These are phyloP conservation scores for Vaucheria bursata DNA, from an alignment of 352 stramenopile genomes.

Conservation along the genomic window DNA sequence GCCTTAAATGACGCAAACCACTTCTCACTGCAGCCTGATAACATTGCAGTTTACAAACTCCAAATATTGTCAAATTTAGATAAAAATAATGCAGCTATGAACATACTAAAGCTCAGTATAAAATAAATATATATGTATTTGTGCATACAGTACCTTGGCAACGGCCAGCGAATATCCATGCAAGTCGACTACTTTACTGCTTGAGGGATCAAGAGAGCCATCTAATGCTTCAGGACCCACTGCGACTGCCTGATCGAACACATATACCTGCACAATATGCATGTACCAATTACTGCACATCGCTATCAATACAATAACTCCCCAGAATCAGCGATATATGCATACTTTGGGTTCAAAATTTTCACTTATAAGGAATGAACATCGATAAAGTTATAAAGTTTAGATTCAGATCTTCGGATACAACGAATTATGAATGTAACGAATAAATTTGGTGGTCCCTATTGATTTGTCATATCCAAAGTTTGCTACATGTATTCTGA, in stretches of 20 bases:
- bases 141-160: slow-evolving; percentile 31
- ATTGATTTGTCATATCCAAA: too few species aligned
- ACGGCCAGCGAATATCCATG: slow-evolving; percentile 26
- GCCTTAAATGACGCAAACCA: background rate
- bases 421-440: too few species aligned
- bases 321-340: background rate
- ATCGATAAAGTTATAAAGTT: background rate
- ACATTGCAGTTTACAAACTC: background rate
- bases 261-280: slow-evolving; percentile 29
- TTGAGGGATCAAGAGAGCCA: slow-evolving; percentile 20
- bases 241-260: slow-evolving; percentile 17
- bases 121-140: background rate
- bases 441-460: too few species aligned
- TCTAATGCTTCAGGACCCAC: background rate
- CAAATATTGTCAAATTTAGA: background rate
- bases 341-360: background rate
- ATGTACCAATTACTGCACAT: too few species aligned
- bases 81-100: background rate
- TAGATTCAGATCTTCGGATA: too few species aligned
- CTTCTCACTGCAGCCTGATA: background rate
- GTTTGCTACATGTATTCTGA: too few species aligned
- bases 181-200: slow-evolving; percentile 21
- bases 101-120: background rate
- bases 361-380: background rate
- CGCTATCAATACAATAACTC: too few species aligned